Percentiles rank a stretch among this genome's conserved stretches.
Evolutionary conservation across 768 basidiomycete species (phyloP).

Genomic region (Lactarius tabidus): DNA sequence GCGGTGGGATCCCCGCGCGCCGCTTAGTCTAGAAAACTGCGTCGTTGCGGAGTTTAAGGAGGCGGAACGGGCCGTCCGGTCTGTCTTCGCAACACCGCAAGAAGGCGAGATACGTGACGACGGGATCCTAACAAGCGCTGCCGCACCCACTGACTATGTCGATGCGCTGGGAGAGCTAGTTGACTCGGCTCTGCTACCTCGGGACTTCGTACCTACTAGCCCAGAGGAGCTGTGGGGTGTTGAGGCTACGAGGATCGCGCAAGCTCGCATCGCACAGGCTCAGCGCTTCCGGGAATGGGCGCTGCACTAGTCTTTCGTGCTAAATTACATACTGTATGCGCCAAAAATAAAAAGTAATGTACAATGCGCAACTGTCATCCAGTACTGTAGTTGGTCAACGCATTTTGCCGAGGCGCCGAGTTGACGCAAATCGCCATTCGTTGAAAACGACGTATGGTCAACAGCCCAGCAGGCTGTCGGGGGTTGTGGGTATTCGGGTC

Average conservation of each 20-base stretch:
- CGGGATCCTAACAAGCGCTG: slow-evolving; percentile 16
- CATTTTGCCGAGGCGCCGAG: too few species aligned
- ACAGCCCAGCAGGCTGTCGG: too few species aligned
- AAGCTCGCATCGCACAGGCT: slow-evolving; percentile 11
- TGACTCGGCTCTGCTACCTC: background rate
- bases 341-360: background rate
- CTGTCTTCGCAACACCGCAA: slow-evolving; percentile 33
- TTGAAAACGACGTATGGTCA: too few species aligned
- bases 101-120: slow-evolving; percentile 2
- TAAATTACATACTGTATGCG: background rate
- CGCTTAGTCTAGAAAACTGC: slow-evolving; percentile 73
- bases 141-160: slow-evolving; percentile 6
- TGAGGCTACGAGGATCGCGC: slow-evolving; percentile 8
- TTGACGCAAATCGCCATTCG: too few species aligned
- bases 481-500: too few species aligned
- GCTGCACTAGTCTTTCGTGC: background rate
- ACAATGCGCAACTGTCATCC: background rate
- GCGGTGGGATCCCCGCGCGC: slow-evolving; percentile 70
- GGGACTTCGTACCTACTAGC: background rate
- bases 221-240: slow-evolving; percentile 22
- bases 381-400: too few species aligned
- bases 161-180: slow-evolving; percentile 31
- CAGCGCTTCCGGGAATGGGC: slow-evolving; percentile 17
- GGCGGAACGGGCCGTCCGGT: slow-evolving; percentile 58
- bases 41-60: slow-evolving; percentile 80